Base-by-base conservation (phyloP, 2,329 filamentous ascomycete genomes). In the Hypoxylon sp. region DNA sequence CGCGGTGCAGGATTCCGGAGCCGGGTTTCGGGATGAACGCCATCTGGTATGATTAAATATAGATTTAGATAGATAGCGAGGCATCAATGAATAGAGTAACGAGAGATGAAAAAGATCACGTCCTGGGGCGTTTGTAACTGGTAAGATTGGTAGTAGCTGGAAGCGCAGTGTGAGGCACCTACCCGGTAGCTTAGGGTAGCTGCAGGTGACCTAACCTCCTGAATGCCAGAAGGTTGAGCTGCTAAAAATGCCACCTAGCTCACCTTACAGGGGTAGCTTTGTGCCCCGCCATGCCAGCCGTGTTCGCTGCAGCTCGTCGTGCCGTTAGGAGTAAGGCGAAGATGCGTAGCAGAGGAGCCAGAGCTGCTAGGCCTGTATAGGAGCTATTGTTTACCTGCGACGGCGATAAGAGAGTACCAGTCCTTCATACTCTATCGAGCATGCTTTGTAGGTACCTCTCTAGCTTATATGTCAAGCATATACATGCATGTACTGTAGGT, bases 21-120 rank as follows among this genome's bases (percentile, higher is more conserved):
- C 90, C 90, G n/a, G 92, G 92, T 1, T 96, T 96, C 73, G 91
- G 91, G 1, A 96, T 96, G 92, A 96, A 96, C 76, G 91, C 91
- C n/a, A 92, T 96, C 62, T 96, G 92, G 92, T 95, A 95, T 74
- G 89, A 96, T 75, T 91, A 67, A 11, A 35, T 3, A 5, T 35
- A 35, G 7, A 35, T 17, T 2, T 35, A 35, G 6, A 35, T 35
- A 18, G 13, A 35, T 35, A n/a, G 7, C 6, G 33, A 13, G n/a
- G 9, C 24, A 29, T 29, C 15, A 18, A 31, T 31, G 37, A n/a
- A n/a, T n/a, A n/a, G n/a, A n/a, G n/a, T n/a, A n/a, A n/a, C n/a
- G n/a, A n/a, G n/a, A n/a, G n/a, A n/a, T n/a, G n/a, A n/a, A n/a
- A n/a, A n/a, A n/a, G n/a, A n/a, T n/a, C n/a, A n/a, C n/a, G n/a